Evolutionary conservation across 2,329 filamentous ascomycete species (phyloP).

Genomic region (Cercospora brassicicola): DNA sequence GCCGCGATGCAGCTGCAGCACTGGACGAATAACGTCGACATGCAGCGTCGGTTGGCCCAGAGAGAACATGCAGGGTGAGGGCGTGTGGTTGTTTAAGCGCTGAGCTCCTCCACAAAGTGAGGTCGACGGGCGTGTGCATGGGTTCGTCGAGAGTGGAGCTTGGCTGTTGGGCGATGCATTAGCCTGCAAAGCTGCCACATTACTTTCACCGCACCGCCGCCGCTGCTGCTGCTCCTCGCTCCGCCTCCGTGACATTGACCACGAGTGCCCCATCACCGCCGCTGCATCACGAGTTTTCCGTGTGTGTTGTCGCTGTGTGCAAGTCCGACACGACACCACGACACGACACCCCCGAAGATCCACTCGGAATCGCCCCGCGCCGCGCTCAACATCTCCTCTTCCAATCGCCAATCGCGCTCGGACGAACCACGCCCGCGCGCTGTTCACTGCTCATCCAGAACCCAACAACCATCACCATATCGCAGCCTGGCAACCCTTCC

Average conservation of each 20-base stretch:
- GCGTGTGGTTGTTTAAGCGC: slow-evolving; percentile 2
- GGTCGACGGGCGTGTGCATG: not conserved
- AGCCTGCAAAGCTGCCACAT: slow-evolving; percentile 2
- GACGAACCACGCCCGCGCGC: not conserved
- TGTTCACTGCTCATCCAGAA: not conserved
- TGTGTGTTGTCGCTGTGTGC: not conserved
- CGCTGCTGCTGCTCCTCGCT: not conserved
- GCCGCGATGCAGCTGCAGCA: not conserved
- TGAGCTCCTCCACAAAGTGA: not conserved
- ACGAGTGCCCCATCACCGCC: not conserved
- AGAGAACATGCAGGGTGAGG: not conserved
- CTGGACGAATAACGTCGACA: not conserved
- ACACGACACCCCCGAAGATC: not conserved
- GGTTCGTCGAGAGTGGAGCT: slow-evolving; percentile 4
- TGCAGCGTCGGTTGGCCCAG: not conserved
- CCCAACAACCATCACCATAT: not conserved
- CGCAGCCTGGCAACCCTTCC: not conserved
- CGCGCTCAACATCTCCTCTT: slow-evolving; percentile 5
- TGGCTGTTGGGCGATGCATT: slow-evolving; percentile 1
- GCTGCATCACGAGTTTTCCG: not conserved
- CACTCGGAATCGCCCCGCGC: not conserved
- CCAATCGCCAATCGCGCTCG: slow-evolving; percentile 5
- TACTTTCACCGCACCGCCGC: not conserved
- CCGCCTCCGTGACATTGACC: not conserved
- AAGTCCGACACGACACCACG: not conserved